Evolutionary conservation across 129 eudicot genomes (phyloP).

Genomic region (Oenanthe sinensis): DNA sequence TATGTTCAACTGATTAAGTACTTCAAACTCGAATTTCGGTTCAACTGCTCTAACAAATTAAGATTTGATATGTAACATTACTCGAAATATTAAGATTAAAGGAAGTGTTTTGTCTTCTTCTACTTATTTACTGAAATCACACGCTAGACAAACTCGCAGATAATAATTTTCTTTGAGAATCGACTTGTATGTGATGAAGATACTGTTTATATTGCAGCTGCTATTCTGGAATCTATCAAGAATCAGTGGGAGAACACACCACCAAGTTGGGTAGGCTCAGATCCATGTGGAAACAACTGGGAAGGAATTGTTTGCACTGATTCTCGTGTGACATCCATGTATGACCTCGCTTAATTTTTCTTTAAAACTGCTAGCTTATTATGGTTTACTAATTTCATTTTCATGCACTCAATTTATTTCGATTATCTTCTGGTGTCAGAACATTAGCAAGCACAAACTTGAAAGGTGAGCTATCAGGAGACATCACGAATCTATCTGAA

Average conservation of each 20-base stretch:
- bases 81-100: neutral
- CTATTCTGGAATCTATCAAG: constrained; percentile 43
- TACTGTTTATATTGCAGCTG: constrained; percentile 31
- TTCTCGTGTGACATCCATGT: constrained; percentile 70
- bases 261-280: constrained; percentile 61
- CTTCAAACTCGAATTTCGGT: neutral
- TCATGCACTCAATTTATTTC: neutral
- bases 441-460: constrained; percentile 46
- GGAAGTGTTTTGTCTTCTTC: neutral
- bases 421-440: constrained; percentile 33
- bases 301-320: constrained; percentile 56
- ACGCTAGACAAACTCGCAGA: neutral
- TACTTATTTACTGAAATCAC: neutral
- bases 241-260: constrained; percentile 51
- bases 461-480: constrained; percentile 55
- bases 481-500: constrained; percentile 56
- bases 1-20: neutral
- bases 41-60: neutral
- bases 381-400: neutral
- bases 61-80: neutral
- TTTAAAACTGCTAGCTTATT: neutral
- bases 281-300: constrained; percentile 59
- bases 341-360: constrained; percentile 5
- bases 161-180: neutral
- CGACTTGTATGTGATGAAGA: neutral